Base-by-base conservation (phyloP, 2,329 filamentous ascomycete species). In the Aspergillus quadrilineatus region DNA sequence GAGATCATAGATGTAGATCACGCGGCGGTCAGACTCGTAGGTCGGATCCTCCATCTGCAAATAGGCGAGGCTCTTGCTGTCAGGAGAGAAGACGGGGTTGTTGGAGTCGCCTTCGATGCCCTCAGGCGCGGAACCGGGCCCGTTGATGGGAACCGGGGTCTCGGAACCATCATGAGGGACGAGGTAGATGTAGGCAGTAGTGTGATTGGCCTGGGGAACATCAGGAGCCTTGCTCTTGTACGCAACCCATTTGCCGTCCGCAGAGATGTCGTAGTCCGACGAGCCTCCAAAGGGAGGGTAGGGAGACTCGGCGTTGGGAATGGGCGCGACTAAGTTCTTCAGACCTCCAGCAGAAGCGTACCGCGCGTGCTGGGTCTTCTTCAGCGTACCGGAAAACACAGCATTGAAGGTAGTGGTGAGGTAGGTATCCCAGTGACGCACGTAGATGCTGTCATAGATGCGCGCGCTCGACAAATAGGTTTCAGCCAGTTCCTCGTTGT, bases 341-440 rank as follows among this genome's bases (percentile, higher is more conserved):
- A 92, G 49, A 78, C 87, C 66, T 85, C 86, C 29, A 89, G 79
- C 15, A 72, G 70, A 43, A 71, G 14, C 44, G 61, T 70, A 71
- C 57, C 72, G 12, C 26, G n/a, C 4, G 41, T 49, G 45, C 28
- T 44, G 26, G 9, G 62, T 47, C 50, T 68, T 73, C 52, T 68
- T 76, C 47, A 94, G 70, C 4, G 82, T 81, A 32, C 86, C 86
- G 30, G 90, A 89, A 80, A 88, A 94, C 29, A 96, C 80, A 2
- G 88, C 82, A 65, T 86, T 88, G 59, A 82, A 85, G 65, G 89
- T 86, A 45, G 86, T 82, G 0, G 82, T 85, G 28, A 86, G 78
- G 75, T 88, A 95, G n/a, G 81, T 73, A 69, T 95, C 90, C 90
- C 90, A 95, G 67, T 95, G 89, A 12, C 90, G 84, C 29, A 90